Evolutionary conservation across 1,284 basidiomycete genomes (phyloP).

Genomic region (Austroboletus novae-zelandiae): DNA sequence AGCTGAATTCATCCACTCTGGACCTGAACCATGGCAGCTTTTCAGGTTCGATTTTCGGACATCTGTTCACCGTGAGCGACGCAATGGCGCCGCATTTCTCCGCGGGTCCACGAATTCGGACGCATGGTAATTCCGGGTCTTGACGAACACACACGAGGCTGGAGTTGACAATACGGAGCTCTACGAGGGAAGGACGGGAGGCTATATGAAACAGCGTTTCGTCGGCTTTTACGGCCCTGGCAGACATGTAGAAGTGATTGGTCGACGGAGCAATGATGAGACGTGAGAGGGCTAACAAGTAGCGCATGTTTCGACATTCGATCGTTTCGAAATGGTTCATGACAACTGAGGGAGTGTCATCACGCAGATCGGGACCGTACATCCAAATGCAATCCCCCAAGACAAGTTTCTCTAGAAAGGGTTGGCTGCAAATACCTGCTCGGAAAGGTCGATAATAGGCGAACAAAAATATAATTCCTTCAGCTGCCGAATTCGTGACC

Average conservation of each 20-base stretch:
- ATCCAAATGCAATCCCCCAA: neutral
- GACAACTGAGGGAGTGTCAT: neutral
- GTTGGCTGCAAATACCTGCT: conserved; percentile 16
- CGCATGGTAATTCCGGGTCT: conserved; percentile 35
- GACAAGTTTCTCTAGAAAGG: conserved; percentile 22
- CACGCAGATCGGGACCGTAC: neutral
- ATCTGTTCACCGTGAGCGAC: conserved; percentile 52
- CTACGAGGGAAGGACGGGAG: conserved; percentile 17
- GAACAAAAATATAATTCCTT: conserved; percentile 18
- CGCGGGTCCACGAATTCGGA: conserved; percentile 1
- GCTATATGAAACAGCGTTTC: conserved; percentile 17
- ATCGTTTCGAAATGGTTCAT: conserved; percentile 22
- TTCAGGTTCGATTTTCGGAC: conserved; percentile 50
- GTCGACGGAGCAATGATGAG: conserved; percentile 22
- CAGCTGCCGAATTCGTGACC: conserved; percentile 20
- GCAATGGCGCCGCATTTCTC: conserved; percentile 32
- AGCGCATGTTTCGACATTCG: conserved; percentile 1
- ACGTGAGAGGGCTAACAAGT: conserved; percentile 6
- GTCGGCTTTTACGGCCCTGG: conserved; percentile 1
- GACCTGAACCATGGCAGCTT: conserved; percentile 60
- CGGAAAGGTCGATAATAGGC: conserved; percentile 1
- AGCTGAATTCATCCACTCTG: conserved; percentile 49
- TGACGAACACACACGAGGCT: conserved; percentile 48
- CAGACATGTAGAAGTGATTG: conserved; percentile 12
- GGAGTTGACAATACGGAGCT: conserved; percentile 21